phyloP scores from a whole-genome alignment of 2,329 filamentous ascomycete species.

The Orbilia javanica region DNA sequence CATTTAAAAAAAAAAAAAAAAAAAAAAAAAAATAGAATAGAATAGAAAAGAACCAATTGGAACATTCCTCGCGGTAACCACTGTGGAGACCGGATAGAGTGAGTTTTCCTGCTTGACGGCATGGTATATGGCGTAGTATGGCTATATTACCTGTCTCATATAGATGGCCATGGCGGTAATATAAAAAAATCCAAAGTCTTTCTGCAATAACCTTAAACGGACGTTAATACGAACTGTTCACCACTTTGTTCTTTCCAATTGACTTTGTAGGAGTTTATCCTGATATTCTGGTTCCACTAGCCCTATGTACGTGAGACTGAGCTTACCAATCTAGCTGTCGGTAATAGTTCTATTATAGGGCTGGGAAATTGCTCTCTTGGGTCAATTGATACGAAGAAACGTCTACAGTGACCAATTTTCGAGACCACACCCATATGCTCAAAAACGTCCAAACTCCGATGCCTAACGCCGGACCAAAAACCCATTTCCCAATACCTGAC shows the following conservation, averaged over 20 bases:
- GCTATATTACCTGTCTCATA: conserved; percentile 50
- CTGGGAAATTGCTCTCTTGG: not conserved
- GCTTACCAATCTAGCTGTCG: not conserved
- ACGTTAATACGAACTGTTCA: conserved; percentile 33
- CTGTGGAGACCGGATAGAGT: not conserved
- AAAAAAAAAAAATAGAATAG: not conserved
- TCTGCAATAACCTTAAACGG: conserved; percentile 42
- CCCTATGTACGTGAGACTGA: too few species aligned
- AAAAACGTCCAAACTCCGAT: too few species aligned
- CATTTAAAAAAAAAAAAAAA: not conserved
- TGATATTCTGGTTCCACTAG: not conserved
- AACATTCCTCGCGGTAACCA: not conserved
- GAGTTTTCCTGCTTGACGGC: not conserved
- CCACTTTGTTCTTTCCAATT: not conserved
- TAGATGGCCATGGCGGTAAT: conserved; percentile 32
- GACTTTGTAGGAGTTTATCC: not conserved
- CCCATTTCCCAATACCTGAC: too few species aligned
- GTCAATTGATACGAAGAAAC: not conserved
- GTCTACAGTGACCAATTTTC: too few species aligned
- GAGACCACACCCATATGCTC: not conserved
- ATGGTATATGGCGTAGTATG: conserved; percentile 45
- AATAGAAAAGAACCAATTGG: conserved; percentile 36
- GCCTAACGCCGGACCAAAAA: too few species aligned
- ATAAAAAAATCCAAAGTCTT: too few species aligned
- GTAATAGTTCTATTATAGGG: conserved; percentile 4